Conservation (phyloP, 129 eudicot genomes). For the Mikania micrantha region DNA sequence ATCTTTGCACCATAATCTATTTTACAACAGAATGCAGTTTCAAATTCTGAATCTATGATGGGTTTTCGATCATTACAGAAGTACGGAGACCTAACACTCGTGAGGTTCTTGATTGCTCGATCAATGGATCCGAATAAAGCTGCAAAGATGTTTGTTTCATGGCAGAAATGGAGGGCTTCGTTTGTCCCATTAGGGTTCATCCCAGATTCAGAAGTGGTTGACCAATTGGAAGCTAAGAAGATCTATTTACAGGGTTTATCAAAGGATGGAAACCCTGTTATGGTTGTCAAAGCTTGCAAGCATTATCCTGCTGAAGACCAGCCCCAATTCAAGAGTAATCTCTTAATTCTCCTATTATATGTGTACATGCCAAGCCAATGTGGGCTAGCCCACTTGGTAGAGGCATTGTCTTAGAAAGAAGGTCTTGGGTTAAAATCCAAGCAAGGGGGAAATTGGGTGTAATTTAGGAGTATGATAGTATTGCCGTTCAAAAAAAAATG, state of each 20-base stretch:
- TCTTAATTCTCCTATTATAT: background rate
- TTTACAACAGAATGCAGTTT: background rate
- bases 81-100: constrained; percentile 41
- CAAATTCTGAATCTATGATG: background rate
- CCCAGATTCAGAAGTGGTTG: constrained; percentile 57
- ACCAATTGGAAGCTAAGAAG: constrained; percentile 44
- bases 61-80: constrained; percentile 29
- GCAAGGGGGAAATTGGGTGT: too few species aligned
- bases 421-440: too few species aligned
- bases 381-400: too few species aligned
- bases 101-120: constrained; percentile 75
- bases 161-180: constrained; percentile 72
- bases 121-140: constrained; percentile 73
- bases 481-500: too few species aligned
- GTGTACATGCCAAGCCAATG: too few species aligned
- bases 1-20: background rate
- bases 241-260: constrained; percentile 60
- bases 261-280: constrained; percentile 33
- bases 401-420: too few species aligned
- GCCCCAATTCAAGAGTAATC: constrained; percentile 69
- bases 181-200: constrained; percentile 56
- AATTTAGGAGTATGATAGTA: too few species aligned
- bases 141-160: constrained; percentile 79
- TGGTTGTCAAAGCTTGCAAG: constrained; percentile 42
- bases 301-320: constrained; percentile 70